Base-by-base conservation (phyloP, 306 rosid species). In the Inga oerstediana region DNA sequence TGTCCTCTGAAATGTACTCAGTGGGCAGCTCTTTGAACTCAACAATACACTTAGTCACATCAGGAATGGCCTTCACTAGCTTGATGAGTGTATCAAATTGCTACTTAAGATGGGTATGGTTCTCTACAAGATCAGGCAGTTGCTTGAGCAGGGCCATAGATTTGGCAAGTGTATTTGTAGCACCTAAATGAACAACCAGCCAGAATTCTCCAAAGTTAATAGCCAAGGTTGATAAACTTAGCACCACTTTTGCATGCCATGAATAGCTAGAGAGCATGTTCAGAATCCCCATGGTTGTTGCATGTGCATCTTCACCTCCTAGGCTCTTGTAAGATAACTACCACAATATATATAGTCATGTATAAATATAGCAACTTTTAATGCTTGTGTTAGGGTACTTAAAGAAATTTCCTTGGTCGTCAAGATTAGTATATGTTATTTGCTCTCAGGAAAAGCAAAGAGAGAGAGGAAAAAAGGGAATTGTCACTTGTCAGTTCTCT, bases 231-330 rank as follows among this genome's bases (percentile, higher is more conserved):
- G 91, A 89, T 16, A 92, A 49, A 14, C 86, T 13, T 27, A 90
- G 62, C 72, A 83, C 96, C 82, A 89, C 88, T 86, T 92, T 92
- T 43, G 92, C 86, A 70, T 92, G 91, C 93, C 93, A 88, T 22
- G 89, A 66, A 74, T 87, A 90, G 81, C 61, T 84, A 8, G 91
- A 76, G 19, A 92, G 87, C 44, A 67, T 77, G 81, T 89, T 86
- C 81, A 90, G 76, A 45, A 88, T 43, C 45, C 61, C 85, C 80
- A 87, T 66, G 7, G 93, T 83, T 30, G 87, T 83, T 8, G 73
- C 77, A 75, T 87, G 90, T 54, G 85, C 85, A 80, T 90, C 94
- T 15, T 80, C 67, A 52, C 85, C 82, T 13, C 84, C 82, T 2
- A 78, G 83, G 82, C 86, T 48, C 87, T 87, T 85, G 87, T 86